Conservation (phyloP, 805 yeast species). For the Ogataea degrootiae region DNA sequence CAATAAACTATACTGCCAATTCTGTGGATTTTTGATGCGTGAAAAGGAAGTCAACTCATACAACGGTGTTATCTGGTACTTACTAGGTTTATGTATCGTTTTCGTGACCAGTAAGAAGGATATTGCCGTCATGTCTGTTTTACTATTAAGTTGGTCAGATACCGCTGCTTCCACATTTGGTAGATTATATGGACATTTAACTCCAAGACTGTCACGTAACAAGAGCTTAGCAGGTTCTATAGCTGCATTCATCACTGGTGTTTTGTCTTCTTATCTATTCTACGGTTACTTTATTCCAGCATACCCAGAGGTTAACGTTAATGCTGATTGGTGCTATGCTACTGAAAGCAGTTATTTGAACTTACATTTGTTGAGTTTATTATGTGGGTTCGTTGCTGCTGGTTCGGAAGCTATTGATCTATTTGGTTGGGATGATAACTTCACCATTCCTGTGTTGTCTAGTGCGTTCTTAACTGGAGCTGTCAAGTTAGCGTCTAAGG, state of each 20-base stretch:
- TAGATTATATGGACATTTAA: conserved; percentile 74
- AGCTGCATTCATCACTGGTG: conserved; percentile 80
- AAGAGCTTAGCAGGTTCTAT: conserved; percentile 88
- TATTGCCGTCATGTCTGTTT: conserved; percentile 66
- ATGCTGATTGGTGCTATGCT: conserved; percentile 60
- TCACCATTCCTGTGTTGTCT: conserved; percentile 88
- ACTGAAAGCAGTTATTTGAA: conserved; percentile 53
- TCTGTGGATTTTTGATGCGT: conserved; percentile 80
- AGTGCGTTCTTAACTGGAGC: conserved; percentile 48
- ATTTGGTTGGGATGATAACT: conserved; percentile 80
- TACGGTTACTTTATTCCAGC: conserved; percentile 72
- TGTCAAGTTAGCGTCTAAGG: conserved; percentile 13
- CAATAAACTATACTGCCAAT: conserved; percentile 61
- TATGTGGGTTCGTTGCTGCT: conserved; percentile 80
- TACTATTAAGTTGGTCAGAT: conserved; percentile 92
- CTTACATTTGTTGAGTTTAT: conserved; percentile 47
- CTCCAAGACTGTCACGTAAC: conserved; percentile 68
- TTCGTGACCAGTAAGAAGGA: conserved; percentile 74
- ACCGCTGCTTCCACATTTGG: conserved; percentile 96
- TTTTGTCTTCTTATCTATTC: conserved; percentile 55
- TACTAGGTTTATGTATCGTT: conserved; percentile 71
- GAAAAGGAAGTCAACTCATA: conserved; percentile 66
- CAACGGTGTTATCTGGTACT: conserved; percentile 88
- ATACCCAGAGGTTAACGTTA: conserved; percentile 45
- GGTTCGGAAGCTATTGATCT: conserved; percentile 80